phyloP scores from a whole-genome alignment of 257 asterid species.

The Rauvolfia tetraphylla region DNA sequence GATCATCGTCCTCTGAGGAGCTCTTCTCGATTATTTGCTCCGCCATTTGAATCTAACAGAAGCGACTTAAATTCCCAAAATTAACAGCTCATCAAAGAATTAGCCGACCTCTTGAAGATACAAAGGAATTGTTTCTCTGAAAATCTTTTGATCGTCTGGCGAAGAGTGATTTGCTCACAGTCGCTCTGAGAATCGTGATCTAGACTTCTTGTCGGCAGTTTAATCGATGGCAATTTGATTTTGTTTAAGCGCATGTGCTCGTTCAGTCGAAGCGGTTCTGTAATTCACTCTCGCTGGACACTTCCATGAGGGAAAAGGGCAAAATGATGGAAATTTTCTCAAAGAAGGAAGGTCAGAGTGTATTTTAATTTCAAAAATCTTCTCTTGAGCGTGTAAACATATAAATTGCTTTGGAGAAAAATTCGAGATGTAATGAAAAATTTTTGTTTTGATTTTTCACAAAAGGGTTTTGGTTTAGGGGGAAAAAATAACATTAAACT shows the following conservation, averaged over 20 bases:
- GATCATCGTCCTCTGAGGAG: slow-evolving; percentile 30
- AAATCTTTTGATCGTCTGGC: background rate
- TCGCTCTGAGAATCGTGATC: background rate
- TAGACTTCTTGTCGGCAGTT: background rate
- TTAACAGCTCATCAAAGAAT: background rate
- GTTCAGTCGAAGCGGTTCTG: background rate
- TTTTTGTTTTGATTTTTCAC: too few species aligned
- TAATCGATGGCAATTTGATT: background rate
- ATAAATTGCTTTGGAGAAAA: too few species aligned
- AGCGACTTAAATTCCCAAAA: background rate
- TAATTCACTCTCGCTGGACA: background rate
- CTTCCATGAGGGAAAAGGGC: too few species aligned
- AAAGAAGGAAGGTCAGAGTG: too few species aligned
- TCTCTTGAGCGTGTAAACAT: too few species aligned
- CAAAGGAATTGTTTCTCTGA: background rate
- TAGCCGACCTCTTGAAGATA: background rate
- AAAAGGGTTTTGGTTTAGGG: too few species aligned
- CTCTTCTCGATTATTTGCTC: slow-evolving; percentile 40
- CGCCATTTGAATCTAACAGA: slow-evolving; percentile 37
- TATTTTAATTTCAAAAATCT: too few species aligned
- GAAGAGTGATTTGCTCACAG: background rate
- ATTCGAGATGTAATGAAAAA: too few species aligned
- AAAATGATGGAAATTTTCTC: too few species aligned
- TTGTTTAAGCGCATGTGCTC: background rate
- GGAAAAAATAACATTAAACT: too few species aligned